Evolutionary conservation across 2,329 filamentous ascomycete species (phyloP).

Genomic region (Penicillium sp.): DNA sequence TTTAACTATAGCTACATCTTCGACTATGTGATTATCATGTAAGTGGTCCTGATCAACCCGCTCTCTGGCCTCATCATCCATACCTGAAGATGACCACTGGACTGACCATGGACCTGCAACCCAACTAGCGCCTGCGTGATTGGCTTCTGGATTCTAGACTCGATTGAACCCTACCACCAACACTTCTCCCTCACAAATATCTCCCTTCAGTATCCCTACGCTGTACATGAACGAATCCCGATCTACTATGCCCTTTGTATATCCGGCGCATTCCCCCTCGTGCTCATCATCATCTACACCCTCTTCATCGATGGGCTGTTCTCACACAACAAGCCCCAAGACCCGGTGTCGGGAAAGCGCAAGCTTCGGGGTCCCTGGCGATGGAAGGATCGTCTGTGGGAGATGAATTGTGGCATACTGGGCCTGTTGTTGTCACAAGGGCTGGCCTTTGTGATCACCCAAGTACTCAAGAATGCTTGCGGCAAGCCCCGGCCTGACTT

Average conservation of each 20-base stretch:
- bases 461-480: slow-evolving; percentile 61
- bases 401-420: slow-evolving; percentile 63
- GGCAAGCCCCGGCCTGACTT: slow-evolving; percentile 64
- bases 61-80: background rate
- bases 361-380: slow-evolving; percentile 53
- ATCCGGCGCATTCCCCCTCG: slow-evolving; percentile 53
- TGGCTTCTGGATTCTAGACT: slow-evolving; percentile 58
- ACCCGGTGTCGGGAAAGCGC: slow-evolving; percentile 40
- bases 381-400: slow-evolving; percentile 62
- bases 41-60: slow-evolving; percentile 31
- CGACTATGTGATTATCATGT: slow-evolving; percentile 64
- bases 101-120: slow-evolving; percentile 14
- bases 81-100: background rate
- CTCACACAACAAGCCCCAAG: slow-evolving; percentile 52
- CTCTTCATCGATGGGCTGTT: slow-evolving; percentile 62
- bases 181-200: slow-evolving; percentile 61
- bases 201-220: slow-evolving; percentile 62
- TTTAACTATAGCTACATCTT: slow-evolving; percentile 53
- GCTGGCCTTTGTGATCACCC: slow-evolving; percentile 61
- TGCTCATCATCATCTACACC: slow-evolving; percentile 60
- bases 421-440: slow-evolving; percentile 59
- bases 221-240: slow-evolving; percentile 58
- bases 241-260: slow-evolving; percentile 55
- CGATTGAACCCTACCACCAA: slow-evolving; percentile 59
- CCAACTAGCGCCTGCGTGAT: slow-evolving; percentile 53